Evolutionary conservation across 805 yeast species (phyloP), one percentile per base, ranked within the genome.

Genomic region (Scheffersomyces stipitis): DNA sequence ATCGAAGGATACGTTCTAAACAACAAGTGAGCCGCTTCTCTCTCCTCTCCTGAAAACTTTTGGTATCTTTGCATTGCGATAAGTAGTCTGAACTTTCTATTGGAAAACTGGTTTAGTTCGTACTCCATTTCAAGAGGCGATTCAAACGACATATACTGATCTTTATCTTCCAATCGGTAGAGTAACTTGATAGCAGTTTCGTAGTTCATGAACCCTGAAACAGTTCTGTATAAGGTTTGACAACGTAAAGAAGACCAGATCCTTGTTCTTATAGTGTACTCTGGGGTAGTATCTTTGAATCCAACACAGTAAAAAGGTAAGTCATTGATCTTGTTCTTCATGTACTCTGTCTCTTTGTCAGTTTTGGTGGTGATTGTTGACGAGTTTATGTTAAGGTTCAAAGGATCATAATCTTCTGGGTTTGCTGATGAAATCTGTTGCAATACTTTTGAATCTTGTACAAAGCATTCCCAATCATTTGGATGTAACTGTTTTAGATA

Each of bases 61-160:
- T 81, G 76, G 41, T 77, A 75, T 46, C 95, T 75, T 66, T 91
- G 98, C 96, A 91, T 87, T 1, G 96, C 83, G 15, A 91, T 79
- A 16, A 91, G 55, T 54, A 91, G 66, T 52, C 78, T 76, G 67
- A 89, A 89, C 64, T 91, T 91, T 46, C 95, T 71, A 38, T 74
- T 71, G 0, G 91, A 86, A 78, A 89, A 55, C 0, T 28, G 28
- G 8, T 51, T 40, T 4, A 61, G 31, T 28, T 60, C 60, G n/a
- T 29, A 32, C n/a, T 56, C 59, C 13, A 42, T 20, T n/a, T 42
- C 46, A 1, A 26, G 36, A 5, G 32, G 33, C 7, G 4, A 6
- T 3, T 31, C 5, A 9, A 8, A 18, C 18, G n/a, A 9, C 9
- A 18, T 26, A 16, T 30, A 59, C 55, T 74, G 58, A 13, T 73